Evolutionary conservation across 2,329 filamentous ascomycete genomes (phyloP).

Genomic region (Emergomyces pasteurianus): DNA sequence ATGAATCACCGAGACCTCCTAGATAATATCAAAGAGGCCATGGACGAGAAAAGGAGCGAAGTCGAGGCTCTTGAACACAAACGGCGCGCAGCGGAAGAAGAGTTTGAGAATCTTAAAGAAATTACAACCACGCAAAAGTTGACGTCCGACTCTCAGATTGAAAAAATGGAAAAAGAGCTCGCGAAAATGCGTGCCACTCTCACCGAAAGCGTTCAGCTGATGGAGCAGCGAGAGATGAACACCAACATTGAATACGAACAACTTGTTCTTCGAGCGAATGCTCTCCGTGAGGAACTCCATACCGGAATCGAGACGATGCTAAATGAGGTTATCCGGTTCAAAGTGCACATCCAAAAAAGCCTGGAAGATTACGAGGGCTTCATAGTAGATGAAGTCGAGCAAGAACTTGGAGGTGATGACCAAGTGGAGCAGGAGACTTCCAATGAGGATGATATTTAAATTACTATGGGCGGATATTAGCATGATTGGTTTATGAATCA

Average conservation of each 20-base stretch:
- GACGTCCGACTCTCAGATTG: constrained; percentile 82
- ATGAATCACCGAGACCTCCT: constrained; percentile 90
- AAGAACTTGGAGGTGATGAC: constrained; percentile 52
- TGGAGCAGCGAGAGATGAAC: constrained; percentile 93
- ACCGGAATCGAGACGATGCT: constrained; percentile 92
- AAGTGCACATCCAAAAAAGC: constrained; percentile 87
- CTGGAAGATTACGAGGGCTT: constrained; percentile 92
- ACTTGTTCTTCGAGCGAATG: constrained; percentile 68
- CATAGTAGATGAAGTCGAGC: constrained; percentile 84
- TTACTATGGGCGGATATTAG: not conserved
- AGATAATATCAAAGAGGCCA: constrained; percentile 89
- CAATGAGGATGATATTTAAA: not conserved
- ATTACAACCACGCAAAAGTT: constrained; percentile 76
- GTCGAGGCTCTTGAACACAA: constrained; percentile 85
- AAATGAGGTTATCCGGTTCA: constrained; percentile 97
- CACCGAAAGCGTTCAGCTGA: constrained; percentile 73
- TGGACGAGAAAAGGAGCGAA: constrained; percentile 88
- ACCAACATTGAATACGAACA: constrained; percentile 95
- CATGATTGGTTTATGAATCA: constrained; percentile 5
- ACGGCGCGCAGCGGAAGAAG: constrained; percentile 76
- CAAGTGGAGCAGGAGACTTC: not conserved
- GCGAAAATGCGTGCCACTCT: constrained; percentile 78
- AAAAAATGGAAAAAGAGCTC: constrained; percentile 98
- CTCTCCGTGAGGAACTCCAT: constrained; percentile 91
- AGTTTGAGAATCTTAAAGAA: constrained; percentile 90